phyloP scores from a whole-genome alignment of 2,329 filamentous ascomycete species.

The Sarocladiaceae sp. region DNA sequence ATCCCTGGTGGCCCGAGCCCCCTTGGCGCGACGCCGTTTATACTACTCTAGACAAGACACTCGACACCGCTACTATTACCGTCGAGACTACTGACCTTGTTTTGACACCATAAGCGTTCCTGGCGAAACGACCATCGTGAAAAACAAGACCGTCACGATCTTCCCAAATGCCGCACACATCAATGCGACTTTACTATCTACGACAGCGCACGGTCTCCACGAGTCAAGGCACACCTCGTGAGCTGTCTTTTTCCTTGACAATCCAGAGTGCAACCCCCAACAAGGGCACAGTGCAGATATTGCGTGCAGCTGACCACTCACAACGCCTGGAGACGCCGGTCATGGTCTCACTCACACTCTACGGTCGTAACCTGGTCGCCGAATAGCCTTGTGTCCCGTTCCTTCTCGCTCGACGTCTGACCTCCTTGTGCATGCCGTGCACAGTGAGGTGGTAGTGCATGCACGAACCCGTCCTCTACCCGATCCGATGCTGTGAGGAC shows the following conservation, averaged over 20 bases:
- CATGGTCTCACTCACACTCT: background rate
- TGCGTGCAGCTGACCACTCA: slow-evolving; percentile 8
- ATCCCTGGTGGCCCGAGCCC: slow-evolving; percentile 1
- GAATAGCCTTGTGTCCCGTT: background rate
- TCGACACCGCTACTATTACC: slow-evolving; percentile 7
- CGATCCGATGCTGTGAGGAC: background rate
- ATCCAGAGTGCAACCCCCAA: background rate
- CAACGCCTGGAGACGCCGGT: background rate
- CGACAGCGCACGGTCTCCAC: background rate
- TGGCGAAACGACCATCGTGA: background rate
- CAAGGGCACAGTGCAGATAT: slow-evolving; percentile 1
- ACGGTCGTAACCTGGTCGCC: background rate
- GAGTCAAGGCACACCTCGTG: slow-evolving; percentile 9
- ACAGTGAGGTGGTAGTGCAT: background rate
- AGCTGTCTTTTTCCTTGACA: background rate
- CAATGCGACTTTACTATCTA: slow-evolving; percentile 2
- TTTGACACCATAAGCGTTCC: slow-evolving; percentile 1
- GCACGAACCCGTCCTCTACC: background rate
- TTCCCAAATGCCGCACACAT: slow-evolving; percentile 1
- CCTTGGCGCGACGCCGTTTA: background rate
- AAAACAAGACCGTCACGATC: background rate
- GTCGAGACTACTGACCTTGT: background rate
- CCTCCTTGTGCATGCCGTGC: background rate
- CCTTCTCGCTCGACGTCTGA: slow-evolving; percentile 1
- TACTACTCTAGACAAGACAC: background rate